Percentiles rank a stretch among this genome's conserved stretches.
Conservation (phyloP, 2,329 filamentous ascomycete species). For the Curvularia sp. region DNA sequence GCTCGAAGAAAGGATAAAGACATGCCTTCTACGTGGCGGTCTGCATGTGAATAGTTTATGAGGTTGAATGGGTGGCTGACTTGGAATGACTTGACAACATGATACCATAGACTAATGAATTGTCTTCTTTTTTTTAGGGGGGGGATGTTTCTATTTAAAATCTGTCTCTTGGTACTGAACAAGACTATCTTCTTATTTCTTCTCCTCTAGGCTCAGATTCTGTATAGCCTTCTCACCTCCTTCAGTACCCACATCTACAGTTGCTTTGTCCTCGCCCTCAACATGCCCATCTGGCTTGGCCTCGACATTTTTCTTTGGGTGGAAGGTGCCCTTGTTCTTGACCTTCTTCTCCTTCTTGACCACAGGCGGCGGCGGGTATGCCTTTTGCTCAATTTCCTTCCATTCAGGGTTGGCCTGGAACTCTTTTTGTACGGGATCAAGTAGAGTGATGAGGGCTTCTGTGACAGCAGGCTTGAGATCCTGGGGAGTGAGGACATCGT, state of each 20-base stretch:
- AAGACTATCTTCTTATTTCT: constrained; percentile 23
- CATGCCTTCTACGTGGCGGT: background rate
- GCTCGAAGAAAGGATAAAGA: background rate
- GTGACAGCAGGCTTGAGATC: constrained; percentile 84
- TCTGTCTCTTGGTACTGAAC: background rate
- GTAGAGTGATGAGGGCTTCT: constrained; percentile 73
- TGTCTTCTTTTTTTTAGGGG: background rate
- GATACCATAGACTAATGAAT: constrained; percentile 22
- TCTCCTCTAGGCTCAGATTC: constrained; percentile 43
- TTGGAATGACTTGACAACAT: constrained; percentile 7
- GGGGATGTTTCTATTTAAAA: background rate
- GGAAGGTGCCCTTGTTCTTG: constrained; percentile 76
- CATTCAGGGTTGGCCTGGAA: constrained; percentile 77
- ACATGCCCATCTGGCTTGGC: constrained; percentile 57
- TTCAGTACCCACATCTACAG: constrained; percentile 53
- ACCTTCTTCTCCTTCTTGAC: constrained; percentile 71
- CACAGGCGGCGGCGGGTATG: constrained; percentile 76
- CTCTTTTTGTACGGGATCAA: constrained; percentile 78
- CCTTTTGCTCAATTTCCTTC: constrained; percentile 77
- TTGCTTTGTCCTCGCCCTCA: constrained; percentile 52
- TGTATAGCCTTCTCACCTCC: constrained; percentile 45
- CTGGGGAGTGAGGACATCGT: constrained; percentile 86
- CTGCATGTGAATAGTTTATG: background rate
- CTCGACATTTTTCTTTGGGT: constrained; percentile 58
- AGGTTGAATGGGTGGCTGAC: background rate